Evolutionary conservation across 192 early-diverging fungal genomes (phyloP).

Genomic region (Phycomyces blakesleeanus): DNA sequence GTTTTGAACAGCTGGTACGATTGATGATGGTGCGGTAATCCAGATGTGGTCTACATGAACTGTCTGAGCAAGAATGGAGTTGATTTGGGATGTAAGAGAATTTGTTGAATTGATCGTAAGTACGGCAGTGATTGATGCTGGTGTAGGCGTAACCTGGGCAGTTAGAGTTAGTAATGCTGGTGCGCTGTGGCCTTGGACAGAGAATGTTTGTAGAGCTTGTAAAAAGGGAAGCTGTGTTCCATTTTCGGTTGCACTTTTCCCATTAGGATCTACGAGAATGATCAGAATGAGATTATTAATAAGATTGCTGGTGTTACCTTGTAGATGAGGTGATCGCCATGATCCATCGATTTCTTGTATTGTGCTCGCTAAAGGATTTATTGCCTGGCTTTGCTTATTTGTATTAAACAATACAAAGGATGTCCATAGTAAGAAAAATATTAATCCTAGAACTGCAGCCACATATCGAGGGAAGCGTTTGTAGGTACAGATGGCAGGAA

Average conservation of each 20-base stretch:
- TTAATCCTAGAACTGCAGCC: no score
- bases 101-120: not conserved
- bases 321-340: no score
- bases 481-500: no score
- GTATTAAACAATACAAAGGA: no score
- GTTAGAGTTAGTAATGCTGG: not conserved
- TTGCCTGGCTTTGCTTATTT: no score
- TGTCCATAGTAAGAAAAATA: no score
- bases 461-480: no score
- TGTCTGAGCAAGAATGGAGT: conserved; percentile 7
- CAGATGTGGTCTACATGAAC: conserved; percentile 5
- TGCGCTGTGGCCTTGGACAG: not conserved
- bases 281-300: no score
- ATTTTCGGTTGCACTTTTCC: not conserved
- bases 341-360: no score
- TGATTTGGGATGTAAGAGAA: not conserved
- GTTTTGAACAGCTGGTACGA: not conserved
- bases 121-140: conserved; percentile 7
- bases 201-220: conserved; percentile 8
- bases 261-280: no score
- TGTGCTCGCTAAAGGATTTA: no score
- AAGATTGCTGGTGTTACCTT: no score
- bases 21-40: not conserved
- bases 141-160: not conserved
- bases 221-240: conserved; percentile 1